Evolutionary conservation across 2,329 filamentous ascomycete genomes (phyloP), one percentile per base, ranked within the genome.

Genomic region (Diplodia corticola): DNA sequence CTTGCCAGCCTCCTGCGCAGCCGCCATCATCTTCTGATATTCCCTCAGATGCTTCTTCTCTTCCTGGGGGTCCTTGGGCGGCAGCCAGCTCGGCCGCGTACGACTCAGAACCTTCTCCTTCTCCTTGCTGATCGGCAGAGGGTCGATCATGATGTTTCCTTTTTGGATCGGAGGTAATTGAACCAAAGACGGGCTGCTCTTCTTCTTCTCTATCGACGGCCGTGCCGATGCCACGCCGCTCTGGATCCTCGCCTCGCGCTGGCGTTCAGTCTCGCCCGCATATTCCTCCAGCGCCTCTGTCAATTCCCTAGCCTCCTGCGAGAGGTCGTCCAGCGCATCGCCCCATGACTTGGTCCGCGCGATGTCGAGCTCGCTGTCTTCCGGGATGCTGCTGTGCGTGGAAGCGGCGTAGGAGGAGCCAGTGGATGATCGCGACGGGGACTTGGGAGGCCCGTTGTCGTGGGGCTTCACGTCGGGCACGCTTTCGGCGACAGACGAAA

Each of bases 21-120:
- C 69, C 80, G 86, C 72, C 89, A 94, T 91, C 90, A 95, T 93
- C 76, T 85, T 88, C 78, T 93, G 89, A 74, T 93, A 95, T 75
- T 95, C 88, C 73, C 87, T 93, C 70, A 99, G 76, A 77, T 99
- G 95, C 70, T 89, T 89, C 75, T 87, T 91, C 80, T 99, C 95
- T 77, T 99, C 95, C 64, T 91, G 91, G 1, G 92, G 93, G 70
- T 95, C 89, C 79, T 95, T 95, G 1, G 91, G 91, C 0, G 92
- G 91, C 2, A 95, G 81, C 92, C 92, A 95, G 1, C 90, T 93
- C 0, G 91, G 91, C 44, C 91, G 84, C 1, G 73, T 95, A 20
- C 92, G 85, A 26, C 90, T 92, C 24, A 95, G 82, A 1, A 93
- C 91, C 3, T 91, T 91, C 73, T 94, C 91, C 76, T 95, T 95